These are phyloP conservation scores for Acanthamoeba divionensis DNA, from an alignment of 208 protist species.

Conservation along the genomic window DNA sequence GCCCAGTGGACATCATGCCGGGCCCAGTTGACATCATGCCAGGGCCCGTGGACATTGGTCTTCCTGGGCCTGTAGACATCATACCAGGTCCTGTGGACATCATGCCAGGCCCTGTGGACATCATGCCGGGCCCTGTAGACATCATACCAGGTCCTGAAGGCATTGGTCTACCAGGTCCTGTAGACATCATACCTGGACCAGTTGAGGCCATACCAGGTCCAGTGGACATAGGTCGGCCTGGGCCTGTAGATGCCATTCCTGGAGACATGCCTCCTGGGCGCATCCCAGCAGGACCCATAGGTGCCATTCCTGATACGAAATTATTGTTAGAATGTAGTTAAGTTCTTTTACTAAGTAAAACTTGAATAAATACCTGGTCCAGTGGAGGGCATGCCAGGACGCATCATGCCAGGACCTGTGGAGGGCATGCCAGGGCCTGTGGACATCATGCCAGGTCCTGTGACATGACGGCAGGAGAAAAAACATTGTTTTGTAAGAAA, in stretches of 20 bases:
- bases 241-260: slow-evolving; percentile 6
- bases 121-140: slow-evolving; percentile 12
- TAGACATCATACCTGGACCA: neutral
- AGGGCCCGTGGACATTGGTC: neutral
- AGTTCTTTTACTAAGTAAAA: too few species aligned
- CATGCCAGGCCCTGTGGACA: neutral
- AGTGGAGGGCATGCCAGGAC: neutral
- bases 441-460: neutral
- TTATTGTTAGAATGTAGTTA: too few species aligned
- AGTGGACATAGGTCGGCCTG: neutral
- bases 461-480: too few species aligned
- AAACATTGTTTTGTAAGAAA: too few species aligned
- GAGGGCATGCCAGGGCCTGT: slow-evolving; percentile 5
- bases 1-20: neutral
- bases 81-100: neutral
- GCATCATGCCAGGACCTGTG: neutral
- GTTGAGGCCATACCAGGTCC: neutral
- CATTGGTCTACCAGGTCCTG: neutral
- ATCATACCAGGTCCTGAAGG: neutral
- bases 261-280: too few species aligned
- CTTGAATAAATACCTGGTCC: neutral
- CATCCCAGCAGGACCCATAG: too few species aligned
- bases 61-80: neutral
- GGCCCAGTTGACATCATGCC: neutral
- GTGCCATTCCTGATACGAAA: too few species aligned